phyloP scores from a whole-genome alignment of 352 stramenopile species.

The Globisporangium carolinianum region DNA sequence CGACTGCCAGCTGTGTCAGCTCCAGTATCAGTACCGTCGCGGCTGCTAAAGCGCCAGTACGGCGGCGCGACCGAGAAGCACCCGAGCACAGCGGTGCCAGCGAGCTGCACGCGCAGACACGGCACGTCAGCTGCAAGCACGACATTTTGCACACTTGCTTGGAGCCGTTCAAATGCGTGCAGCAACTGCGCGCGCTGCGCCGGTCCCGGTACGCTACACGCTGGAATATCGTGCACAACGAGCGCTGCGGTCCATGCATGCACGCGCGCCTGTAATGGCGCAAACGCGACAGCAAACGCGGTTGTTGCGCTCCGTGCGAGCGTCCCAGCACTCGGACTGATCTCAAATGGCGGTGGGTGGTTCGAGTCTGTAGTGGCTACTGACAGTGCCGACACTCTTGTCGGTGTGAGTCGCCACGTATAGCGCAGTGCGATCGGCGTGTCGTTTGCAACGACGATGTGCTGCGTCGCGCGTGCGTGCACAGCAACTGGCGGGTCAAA shows the following conservation, averaged over 20 bases:
- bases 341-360: constrained; percentile 22
- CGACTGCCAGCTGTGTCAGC: background rate
- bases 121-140: constrained; percentile 1
- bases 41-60: constrained; percentile 10
- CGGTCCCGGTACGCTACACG: constrained; percentile 44
- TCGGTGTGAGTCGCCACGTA: constrained; percentile 32
- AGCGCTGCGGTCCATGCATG: constrained; percentile 32
- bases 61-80: constrained; percentile 9
- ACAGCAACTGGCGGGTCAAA: constrained; percentile 43
- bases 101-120: constrained; percentile 6
- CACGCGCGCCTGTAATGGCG: constrained; percentile 16
- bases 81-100: constrained; percentile 7
- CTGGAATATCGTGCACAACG: constrained; percentile 33
- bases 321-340: constrained; percentile 33
- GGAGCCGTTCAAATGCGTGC: constrained; percentile 20
- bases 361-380: background rate
- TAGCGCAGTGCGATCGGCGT: constrained; percentile 60
- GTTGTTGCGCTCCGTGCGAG: constrained; percentile 27
- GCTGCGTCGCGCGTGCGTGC: constrained; percentile 21
- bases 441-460: constrained; percentile 49
- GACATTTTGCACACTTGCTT: constrained; percentile 3
- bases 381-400: background rate
- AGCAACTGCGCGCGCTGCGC: constrained; percentile 30
- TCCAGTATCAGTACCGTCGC: background rate
- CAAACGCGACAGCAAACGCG: constrained; percentile 44